Percentiles rank a stretch among this genome's conserved stretches.
Evolutionary conservation across 176 grass and related monocot species (phyloP).

Genomic region (Saccharum officinarum): DNA sequence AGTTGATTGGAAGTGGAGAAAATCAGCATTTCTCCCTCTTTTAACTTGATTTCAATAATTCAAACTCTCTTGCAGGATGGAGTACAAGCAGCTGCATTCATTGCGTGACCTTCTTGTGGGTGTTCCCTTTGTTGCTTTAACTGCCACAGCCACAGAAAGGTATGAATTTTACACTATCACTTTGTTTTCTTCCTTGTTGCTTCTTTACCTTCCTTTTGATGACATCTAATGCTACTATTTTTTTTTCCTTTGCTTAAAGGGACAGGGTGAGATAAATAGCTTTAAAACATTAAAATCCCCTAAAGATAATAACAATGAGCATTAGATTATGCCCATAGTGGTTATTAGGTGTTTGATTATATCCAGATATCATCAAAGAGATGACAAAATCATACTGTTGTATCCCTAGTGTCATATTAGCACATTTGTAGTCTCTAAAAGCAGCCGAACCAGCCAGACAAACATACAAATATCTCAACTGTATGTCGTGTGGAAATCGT

Average conservation of each 20-base stretch:
- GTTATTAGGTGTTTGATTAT: neutral
- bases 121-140: conserved; percentile 94
- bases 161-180: conserved; percentile 39
- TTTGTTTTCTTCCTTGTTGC: neutral
- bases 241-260: neutral
- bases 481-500: neutral
- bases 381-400: neutral
- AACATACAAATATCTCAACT: neutral
- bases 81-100: conserved; percentile 82
- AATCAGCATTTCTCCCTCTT: neutral
- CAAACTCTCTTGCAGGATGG: conserved; percentile 51
- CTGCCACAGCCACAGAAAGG: conserved; percentile 90
- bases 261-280: neutral
- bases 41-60: neutral
- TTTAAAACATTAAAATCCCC: neutral
- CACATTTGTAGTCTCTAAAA: neutral
- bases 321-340: too few relatives aligned
- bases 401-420: neutral
- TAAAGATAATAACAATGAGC: neutral
- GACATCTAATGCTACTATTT: too few relatives aligned
- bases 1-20: neutral
- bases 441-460: neutral
- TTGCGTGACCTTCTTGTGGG: conserved; percentile 63
- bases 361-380: neutral
- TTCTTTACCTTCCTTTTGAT: too few relatives aligned